Base-by-base conservation (phyloP, 257 asterid genomes). In the Solanum dulcamara region DNA sequence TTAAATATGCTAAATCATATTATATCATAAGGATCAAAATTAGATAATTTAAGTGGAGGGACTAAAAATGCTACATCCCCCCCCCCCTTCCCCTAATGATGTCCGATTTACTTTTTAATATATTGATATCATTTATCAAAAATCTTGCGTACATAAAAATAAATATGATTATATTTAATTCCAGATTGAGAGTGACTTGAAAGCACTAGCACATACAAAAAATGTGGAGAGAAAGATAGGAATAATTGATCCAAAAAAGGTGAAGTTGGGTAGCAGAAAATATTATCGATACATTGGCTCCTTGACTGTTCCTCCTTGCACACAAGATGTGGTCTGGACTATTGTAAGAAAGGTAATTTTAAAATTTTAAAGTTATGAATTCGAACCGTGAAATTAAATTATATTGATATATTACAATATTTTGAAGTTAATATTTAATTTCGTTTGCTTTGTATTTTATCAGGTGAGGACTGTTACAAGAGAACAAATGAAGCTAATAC, bases 271-370 rank as follows among this genome's bases (percentile, higher is more conserved):
- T 15, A 88, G 94, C 84, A 86, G 92, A 67, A 88, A 90, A 37
- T 93, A 94, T 57, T 94, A 88, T 26, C 88, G 97, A 40, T 93
- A 92, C 85, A 83, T 89, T 38, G 98, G 98, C 8, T 94, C 98
- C 0, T 94, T 94, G 46, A 94, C 98, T 0, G 68, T 80, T 26
- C 98, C 98, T 85, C 98, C 98, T 12, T 94, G 98, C 82, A 90
- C 94, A 11, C 88, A 91, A 75, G 84, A 88, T 82, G 85, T 93
- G 33, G 81, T 68, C 0, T 94, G 97, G 98, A 90, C 96, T 7
- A 88, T 94, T 72, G 70, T 88, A 0, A 85, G 30, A 86, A 89
- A 88, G 92, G 98, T 92, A 86, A 66, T 20, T 35, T 14, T 37
- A 28, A 24, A 22, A 62, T 7, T 59, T 12, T 37, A 28, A 13